Conservation (phyloP, 805 yeast genomes). For the Barnettozyma botsteinii region DNA sequence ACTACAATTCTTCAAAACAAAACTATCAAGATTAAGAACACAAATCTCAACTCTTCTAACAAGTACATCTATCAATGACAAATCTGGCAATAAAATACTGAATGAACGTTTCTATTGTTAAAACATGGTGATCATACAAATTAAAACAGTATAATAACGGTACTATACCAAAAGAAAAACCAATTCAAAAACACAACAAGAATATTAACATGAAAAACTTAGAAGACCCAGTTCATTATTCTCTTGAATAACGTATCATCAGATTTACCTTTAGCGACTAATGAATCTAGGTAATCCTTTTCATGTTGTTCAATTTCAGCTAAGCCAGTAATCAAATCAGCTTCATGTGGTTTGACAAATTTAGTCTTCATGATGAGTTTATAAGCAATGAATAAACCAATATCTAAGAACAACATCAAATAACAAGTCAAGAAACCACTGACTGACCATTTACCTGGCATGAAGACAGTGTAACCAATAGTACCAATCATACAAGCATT, state of each 20-base stretch:
- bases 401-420: conserved; percentile 59
- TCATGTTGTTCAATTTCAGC: conserved; percentile 38
- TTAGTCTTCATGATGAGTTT: conserved; percentile 43
- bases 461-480: conserved; percentile 66
- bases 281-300: conserved; percentile 17
- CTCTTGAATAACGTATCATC: not conserved
- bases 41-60: too few relatives aligned
- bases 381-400: conserved; percentile 42
- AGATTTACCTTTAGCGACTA: conserved; percentile 4
- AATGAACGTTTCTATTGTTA: too few relatives aligned
- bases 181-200: too few relatives aligned
- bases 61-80: too few relatives aligned
- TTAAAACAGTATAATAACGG: too few relatives aligned
- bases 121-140: too few relatives aligned
- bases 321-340: conserved; percentile 44
- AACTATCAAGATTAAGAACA: too few relatives aligned
- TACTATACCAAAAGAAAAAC: too few relatives aligned
- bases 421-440: conserved; percentile 63
- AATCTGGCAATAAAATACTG: too few relatives aligned
- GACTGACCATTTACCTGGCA: conserved; percentile 64
- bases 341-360: conserved; percentile 39
- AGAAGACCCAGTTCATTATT: conserved; percentile 16
- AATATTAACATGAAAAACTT: too few relatives aligned
- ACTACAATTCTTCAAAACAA: too few relatives aligned
- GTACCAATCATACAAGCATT: conserved; percentile 47